Percentiles rank a stretch among this genome's conserved stretches.
Evolutionary conservation across 192 early-diverging fungal genomes (phyloP).

Genomic region (Backusella morwellensis): DNA sequence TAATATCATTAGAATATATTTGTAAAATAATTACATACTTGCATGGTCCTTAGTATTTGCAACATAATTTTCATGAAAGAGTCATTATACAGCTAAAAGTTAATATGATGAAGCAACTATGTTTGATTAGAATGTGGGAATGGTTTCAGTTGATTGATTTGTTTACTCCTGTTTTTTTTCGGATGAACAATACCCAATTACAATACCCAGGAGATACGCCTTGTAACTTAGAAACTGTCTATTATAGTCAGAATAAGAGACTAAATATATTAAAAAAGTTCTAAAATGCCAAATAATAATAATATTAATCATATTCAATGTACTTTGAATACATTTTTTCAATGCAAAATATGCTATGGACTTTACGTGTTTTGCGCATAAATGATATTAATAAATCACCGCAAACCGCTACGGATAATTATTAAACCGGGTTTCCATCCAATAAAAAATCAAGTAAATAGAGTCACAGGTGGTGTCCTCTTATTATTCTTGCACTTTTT

Average conservation of each 20-base stretch:
- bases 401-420: background rate
- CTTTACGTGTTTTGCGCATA: too few species aligned
- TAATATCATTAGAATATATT: too few species aligned
- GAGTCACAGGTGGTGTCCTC: background rate
- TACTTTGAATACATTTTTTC: background rate
- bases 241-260: too few species aligned
- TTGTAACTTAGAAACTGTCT: too few species aligned
- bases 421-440: background rate
- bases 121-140: background rate
- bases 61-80: background rate
- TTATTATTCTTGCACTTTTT: background rate
- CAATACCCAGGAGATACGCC: too few species aligned
- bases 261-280: too few species aligned
- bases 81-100: background rate
- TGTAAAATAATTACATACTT: too few species aligned
- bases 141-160: background rate
- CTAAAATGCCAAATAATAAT: too few species aligned
- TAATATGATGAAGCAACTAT: background rate
- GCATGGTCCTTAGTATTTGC: background rate
- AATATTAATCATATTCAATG: too few species aligned
- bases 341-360: background rate
- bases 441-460: background rate
- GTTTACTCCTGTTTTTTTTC: background rate
- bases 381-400: background rate
- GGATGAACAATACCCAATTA: background rate